phyloP scores from a whole-genome alignment of 441 rosid species.

The Adansonia gregorii region DNA sequence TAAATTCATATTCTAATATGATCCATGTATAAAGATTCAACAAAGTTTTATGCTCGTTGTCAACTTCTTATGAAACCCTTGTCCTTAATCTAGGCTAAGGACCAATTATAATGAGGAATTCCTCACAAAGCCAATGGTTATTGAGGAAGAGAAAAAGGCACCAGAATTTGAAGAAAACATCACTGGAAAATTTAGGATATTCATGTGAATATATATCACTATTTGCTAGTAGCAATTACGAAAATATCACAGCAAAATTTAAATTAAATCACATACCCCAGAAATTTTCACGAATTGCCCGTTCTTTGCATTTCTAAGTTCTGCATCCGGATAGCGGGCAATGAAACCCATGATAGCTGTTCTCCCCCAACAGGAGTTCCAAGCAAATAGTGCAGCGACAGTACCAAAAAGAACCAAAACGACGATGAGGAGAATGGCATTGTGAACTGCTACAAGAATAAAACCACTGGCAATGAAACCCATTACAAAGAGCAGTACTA shows the following conservation, averaged over 20 bases:
- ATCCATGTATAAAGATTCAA: not conserved
- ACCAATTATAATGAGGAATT: not conserved
- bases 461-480: conserved; percentile 92
- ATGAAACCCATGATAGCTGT: conserved; percentile 73
- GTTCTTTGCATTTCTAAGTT: conserved; percentile 92
- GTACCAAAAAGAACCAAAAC: conserved; percentile 72
- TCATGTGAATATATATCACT: not conserved
- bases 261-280: conserved; percentile 63
- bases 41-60: not conserved
- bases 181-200: not conserved
- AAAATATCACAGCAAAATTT: not conserved
- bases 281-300: conserved; percentile 98
- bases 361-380: conserved; percentile 91
- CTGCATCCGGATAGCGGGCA: conserved; percentile 85
- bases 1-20: not conserved
- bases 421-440: conserved; percentile 77
- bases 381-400: conserved; percentile 66
- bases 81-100: not conserved
- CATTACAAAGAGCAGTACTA: conserved; percentile 74
- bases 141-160: not conserved
- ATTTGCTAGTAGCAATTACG: not conserved
- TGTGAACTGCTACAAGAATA: conserved; percentile 85
- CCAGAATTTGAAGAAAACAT: not conserved
- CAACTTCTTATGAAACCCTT: not conserved
- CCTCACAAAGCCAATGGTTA: not conserved